Base-by-base conservation (phyloP, 106 monocot genomes). In the Alisma plantagoaquatica region DNA sequence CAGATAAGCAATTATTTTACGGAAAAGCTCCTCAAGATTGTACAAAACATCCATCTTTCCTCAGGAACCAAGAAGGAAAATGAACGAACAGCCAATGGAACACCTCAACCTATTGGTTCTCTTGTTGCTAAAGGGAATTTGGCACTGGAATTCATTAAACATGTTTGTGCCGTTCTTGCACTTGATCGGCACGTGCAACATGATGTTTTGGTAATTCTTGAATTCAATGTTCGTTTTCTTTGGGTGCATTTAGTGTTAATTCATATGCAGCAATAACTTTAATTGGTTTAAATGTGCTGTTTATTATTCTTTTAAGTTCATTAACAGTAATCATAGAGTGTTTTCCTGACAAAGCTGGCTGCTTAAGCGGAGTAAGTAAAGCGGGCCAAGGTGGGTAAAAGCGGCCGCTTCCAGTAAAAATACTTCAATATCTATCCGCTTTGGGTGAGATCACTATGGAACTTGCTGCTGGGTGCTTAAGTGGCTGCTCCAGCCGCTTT, bases 1-100 rank as follows among this genome's bases (percentile, higher is more conserved):
- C 70, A 96, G 87, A 81, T 96, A 20, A 87, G 94, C 88, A 81
- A 64, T 67, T 75, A 88, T 49, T 96, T 96, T 38, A 62, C 88
- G 6, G 75, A 77, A 52, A 88, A 88, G 42, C 94, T 96, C 61
- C 75, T 84, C 9, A 73, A 49, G 54, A 96, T 84, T 62, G 88
- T 96, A 31, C 49, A 64, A 24, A 80, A 83, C 50, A 88, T 60
- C 46, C 77, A 75, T 31, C 70, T 59, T 33, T 71, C 80, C 26
- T 80, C n/a, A n/a, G n/a, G n/a, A n/a, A n/a, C 77, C 52, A 84
- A 81, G 23, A 66, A 63, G 44, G 66, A 57, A 53, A 67, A 48
- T 23, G 70, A 65, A 61, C 20, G 27, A 10, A 69, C 63, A 2
- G 43, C 5, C n/a, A 63, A 55, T 44, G 46, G 57, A 11, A 23